Evolutionary conservation across 2,329 filamentous ascomycete species (phyloP).

Genomic region (Aureobasidium uvarum): DNA sequence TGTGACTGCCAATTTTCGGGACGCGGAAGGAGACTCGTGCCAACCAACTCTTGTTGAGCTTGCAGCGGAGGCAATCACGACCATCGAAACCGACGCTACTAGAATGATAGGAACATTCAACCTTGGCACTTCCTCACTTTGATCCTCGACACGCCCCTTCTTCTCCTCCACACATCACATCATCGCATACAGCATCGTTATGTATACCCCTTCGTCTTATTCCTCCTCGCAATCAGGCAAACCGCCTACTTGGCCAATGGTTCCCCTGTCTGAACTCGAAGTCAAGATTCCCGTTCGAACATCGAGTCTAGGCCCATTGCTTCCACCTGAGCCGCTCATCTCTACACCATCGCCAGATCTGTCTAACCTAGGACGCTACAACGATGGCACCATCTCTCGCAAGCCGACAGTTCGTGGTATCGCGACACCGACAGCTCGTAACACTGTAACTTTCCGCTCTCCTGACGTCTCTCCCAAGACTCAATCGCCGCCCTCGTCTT

Average conservation of each 20-base stretch:
- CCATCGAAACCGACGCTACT: neutral
- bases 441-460: conserved; percentile 9
- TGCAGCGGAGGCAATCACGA: neutral
- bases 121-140: neutral
- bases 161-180: neutral
- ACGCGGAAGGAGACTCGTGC: neutral
- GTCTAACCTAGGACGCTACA: conserved; percentile 22
- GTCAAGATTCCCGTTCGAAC: conserved; percentile 13
- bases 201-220: conserved; percentile 4
- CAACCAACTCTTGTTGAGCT: neutral
- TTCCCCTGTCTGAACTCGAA: conserved; percentile 15
- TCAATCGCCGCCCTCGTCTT: conserved; percentile 28
- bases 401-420: conserved; percentile 6
- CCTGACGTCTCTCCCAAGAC: conserved; percentile 27
- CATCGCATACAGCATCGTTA: conserved; percentile 2
- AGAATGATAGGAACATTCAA: neutral
- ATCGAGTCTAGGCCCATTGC: conserved; percentile 7
- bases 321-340: neutral
- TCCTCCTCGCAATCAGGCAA: conserved; percentile 28
- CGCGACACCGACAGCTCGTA: neutral
- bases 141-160: neutral
- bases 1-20: neutral
- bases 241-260: conserved; percentile 23
- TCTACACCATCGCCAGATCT: neutral
- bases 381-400: conserved; percentile 23